Evolutionary conservation across 352 stramenopile species (phyloP).

Genomic region (Saprolegnia parasitica): DNA sequence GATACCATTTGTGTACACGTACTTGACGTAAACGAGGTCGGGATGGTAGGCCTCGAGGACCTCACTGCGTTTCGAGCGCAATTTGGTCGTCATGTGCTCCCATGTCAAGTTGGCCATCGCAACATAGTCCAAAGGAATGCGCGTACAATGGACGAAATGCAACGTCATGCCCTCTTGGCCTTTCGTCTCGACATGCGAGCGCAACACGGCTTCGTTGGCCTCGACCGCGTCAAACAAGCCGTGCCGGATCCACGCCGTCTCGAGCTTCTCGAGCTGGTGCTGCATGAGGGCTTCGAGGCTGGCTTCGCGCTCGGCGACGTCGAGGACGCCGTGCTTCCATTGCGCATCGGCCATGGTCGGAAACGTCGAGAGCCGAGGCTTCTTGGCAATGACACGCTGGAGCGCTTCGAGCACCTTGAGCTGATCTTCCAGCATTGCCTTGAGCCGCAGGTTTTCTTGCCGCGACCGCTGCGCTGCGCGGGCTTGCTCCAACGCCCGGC

Average conservation of each 20-base stretch:
- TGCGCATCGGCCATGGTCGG: constrained; percentile 6
- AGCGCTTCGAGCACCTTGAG: constrained; percentile 25
- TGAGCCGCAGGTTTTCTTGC: constrained; percentile 23
- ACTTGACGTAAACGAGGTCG: constrained; percentile 14
- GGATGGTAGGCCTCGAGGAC: background rate
- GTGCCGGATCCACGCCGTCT: constrained; percentile 18
- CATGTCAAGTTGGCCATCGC: background rate
- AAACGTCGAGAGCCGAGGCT: constrained; percentile 7
- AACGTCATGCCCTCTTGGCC: background rate
- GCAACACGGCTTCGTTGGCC: background rate
- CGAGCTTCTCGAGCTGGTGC: constrained; percentile 5
- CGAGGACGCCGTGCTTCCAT: constrained; percentile 22
- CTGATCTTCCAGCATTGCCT: constrained; percentile 22
- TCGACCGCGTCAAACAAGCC: constrained; percentile 7
- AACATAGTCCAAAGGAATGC: background rate
- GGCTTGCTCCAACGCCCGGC: constrained; percentile 11
- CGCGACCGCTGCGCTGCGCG: constrained; percentile 3
- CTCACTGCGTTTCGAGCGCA: background rate
- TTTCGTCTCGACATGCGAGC: background rate
- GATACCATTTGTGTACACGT: background rate
- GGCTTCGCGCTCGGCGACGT: background rate
- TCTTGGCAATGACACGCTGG: constrained; percentile 21
- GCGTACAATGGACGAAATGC: constrained; percentile 20
- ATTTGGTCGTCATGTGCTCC: constrained; percentile 15
- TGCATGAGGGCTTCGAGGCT: constrained; percentile 23